phyloP scores from a whole-genome alignment of 148 eudicot species.

The Agrostemma githago region DNA sequence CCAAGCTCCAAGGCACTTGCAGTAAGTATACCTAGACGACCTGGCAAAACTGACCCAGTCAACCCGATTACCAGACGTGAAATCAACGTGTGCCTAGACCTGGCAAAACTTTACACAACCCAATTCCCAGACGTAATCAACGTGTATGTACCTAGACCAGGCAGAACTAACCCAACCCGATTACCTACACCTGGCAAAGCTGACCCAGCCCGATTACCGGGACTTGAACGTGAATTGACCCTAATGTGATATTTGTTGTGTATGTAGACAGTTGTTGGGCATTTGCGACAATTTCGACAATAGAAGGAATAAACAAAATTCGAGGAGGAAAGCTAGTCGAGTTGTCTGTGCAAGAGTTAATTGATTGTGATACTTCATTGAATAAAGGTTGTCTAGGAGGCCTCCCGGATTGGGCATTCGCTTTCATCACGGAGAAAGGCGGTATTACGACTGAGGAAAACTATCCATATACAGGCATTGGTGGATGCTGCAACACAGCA shows the following conservation, averaged over 20 bases:
- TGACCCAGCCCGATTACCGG: not conserved
- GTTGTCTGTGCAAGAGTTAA: slow-evolving; percentile 77
- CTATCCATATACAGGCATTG: slow-evolving; percentile 62
- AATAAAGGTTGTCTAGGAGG: slow-evolving; percentile 84
- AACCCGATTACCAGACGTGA: too few species aligned
- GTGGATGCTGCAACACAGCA: slow-evolving; percentile 46
- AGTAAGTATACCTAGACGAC: slow-evolving; percentile 17
- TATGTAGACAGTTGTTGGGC: slow-evolving; percentile 91
- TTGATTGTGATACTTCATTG: slow-evolving; percentile 63
- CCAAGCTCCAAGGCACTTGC: slow-evolving; percentile 30
- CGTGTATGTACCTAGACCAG: too few species aligned
- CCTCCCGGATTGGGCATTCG: slow-evolving; percentile 66
- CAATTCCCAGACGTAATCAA: too few species aligned
- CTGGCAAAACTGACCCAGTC: too few species aligned
- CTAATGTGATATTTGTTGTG: not conserved
- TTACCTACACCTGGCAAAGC: not conserved
- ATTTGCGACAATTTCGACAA: slow-evolving; percentile 59
- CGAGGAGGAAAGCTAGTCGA: slow-evolving; percentile 57
- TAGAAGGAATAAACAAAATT: slow-evolving; percentile 80
- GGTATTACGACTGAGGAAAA: slow-evolving; percentile 57
- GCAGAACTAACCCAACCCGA: too few species aligned
- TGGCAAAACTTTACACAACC: too few species aligned
- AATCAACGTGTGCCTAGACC: too few species aligned
- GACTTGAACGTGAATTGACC: not conserved
- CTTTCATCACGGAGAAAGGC: slow-evolving; percentile 54